Base-by-base conservation (phyloP, 2,329 filamentous ascomycete species). In the Elsinoe ampelina region DNA sequence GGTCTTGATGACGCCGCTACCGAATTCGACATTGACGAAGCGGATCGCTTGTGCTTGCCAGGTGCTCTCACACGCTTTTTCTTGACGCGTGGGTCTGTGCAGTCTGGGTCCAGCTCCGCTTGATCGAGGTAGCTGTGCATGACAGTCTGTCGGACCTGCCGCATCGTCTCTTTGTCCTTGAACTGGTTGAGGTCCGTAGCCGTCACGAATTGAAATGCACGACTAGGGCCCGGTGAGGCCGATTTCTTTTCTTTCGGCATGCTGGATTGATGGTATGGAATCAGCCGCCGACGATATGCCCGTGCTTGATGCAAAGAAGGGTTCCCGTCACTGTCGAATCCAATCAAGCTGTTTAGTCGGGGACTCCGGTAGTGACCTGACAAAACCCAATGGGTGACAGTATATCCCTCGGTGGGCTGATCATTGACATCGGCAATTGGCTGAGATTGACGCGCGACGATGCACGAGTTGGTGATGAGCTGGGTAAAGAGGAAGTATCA, bases 71-170 rank as follows among this genome's bases (percentile, higher is more conserved):
- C 35, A 7, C 38, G 35, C 54, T 58, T 42, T 15, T 32, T 47
- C 1, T 52, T 61, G 17, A 64, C 64, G 2, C 64, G 62, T 36
- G 55, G 56, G 52, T 66, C 65, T 12, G 51, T 64, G 41, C 61
- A 63, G 26, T 51, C 39, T 11, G 65, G 64, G 13, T 66, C 63
- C 26, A 57, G 55, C 19, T 63, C 60, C 34, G 67, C 64, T 55
- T 68, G 67, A 34, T 60, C 60, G 5, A 69, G 60, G 48, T 66
- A 68, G 51, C 66, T 61, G 32, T 65, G 58, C 66, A 68, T 69
- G 17, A 69, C 67, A 57, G 66, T 63, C 41, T 62, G 59, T 2
- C 67, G 65, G 39, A 65, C 65, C 48, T 64, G 61, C 19, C 62
- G 61, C 63, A 68, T 64, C 12, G 63, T 62, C 2, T 57, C 59